Base-by-base conservation (phyloP, 139 green algal species). In the Pleodorina starrii region DNA sequence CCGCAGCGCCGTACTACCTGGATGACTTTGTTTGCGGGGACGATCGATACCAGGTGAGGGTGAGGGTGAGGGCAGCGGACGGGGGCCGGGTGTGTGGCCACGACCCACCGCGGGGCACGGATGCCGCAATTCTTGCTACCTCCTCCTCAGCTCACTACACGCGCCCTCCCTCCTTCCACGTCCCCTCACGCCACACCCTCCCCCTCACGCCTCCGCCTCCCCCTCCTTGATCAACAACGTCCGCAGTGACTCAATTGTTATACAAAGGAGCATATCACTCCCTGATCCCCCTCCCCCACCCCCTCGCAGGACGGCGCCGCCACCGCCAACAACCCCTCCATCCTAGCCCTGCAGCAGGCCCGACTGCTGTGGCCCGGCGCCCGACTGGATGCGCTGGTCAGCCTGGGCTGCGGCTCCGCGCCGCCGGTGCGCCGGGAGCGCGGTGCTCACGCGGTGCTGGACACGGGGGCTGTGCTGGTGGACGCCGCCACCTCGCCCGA, bases 241-340 rank as follows among this genome's bases (percentile, higher is more conserved):
- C n/a, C n/a, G n/a, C n/a, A n/a, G n/a, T n/a, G n/a, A n/a, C n/a
- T n/a, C n/a, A n/a, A n/a, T n/a, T n/a, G n/a, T n/a, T n/a, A n/a
- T n/a, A n/a, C n/a, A n/a, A n/a, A n/a, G n/a, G n/a, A n/a, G n/a
- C n/a, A n/a, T n/a, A n/a, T n/a, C n/a, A n/a, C n/a, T n/a, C n/a
- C n/a, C n/a, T n/a, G n/a, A n/a, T n/a, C 25, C 32, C 68, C 9
- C 68, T 46, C 68, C 68, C 11, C 27, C 68, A 6, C 68, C 68
- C 27, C 59, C 59, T 71, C 27, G 59, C 97, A 99, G 83, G 98
- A 99, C 81, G 98, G 98, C 21, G 98, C 98, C 6, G 93, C 95
- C 11, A 96, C 93, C 5, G 97, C 96, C 69, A 99, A 99, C 94
- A 99, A 99, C 91, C 98, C 98, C 0, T 79, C 95, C 23, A 75